Evolutionary conservation across 2,329 filamentous ascomycete genomes (phyloP), one percentile per base, ranked within the genome.

Genomic region (Neofusicoccum parvum): DNA sequence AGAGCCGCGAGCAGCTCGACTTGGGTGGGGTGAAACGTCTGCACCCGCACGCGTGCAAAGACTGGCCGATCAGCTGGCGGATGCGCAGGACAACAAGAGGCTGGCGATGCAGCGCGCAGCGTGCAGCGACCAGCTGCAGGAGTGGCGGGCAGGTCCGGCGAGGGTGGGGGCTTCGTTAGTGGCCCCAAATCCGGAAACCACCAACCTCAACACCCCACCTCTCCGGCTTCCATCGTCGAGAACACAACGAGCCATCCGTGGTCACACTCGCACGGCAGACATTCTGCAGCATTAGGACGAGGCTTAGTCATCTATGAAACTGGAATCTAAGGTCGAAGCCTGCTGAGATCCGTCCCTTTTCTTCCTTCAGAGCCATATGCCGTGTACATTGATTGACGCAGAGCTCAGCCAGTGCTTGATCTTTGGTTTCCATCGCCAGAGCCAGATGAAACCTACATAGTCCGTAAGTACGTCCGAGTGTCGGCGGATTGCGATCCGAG

Each of bases 71-170:
- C 17, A 20, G 37, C 37, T 11, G 14, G 36, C 39, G 43, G n/a
- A 48, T 36, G 32, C 15, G 17, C 56, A 48, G 43, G 56, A 15
- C n/a, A 48, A 48, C 15, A 12, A 23, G 37, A 32, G 32, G 43
- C 27, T 48, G 41, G 17, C 6, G n/a, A 20, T 10, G 56, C 27
- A 48, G 41, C 27, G 12, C 14, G 20, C 37, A 3, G 41, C 27
- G 12, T 23, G 20, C 37, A 3, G 53, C 36, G 15, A 15, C n/a
- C 39, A 34, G 6, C 23, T 15, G 53, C 53, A 60, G 43, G 56
- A 60, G 56, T 60, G 56, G 56, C 43, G 56, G 50, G 43, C 7
- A 41, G 36, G 34, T 15, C 12, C 51, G 54, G 11, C 41, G 48
- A 48, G n/a, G 43, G 56, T 60, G 56, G 56, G 54, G 39, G 43